These are phyloP conservation scores for Paecilomyces dactylethromorphus DNA, from an alignment of 2,329 filamentous ascomycete species.

Conservation along the genomic window DNA sequence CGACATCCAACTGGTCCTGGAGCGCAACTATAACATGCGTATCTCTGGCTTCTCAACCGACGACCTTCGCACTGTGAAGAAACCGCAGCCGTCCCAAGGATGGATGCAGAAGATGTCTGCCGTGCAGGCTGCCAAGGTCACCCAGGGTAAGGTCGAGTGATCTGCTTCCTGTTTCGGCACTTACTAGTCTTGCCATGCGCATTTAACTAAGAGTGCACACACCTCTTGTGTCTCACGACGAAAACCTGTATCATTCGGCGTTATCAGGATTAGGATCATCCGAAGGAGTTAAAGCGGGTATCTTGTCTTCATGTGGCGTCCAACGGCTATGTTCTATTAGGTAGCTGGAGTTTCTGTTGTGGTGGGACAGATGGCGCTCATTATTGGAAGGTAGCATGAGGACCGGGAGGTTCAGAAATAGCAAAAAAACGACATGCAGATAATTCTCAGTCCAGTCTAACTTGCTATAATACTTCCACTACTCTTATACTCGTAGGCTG, in stretches of 20 bases:
- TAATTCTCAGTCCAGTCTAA: neutral
- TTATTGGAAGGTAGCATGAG: neutral
- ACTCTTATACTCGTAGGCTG: neutral
- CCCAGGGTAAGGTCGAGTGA: conserved; percentile 37
- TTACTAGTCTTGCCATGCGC: conserved; percentile 1
- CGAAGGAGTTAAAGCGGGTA: neutral
- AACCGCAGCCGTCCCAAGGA: conserved; percentile 76
- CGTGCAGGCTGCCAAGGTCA: conserved; percentile 82
- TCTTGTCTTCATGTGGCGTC: neutral
- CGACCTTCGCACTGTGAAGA: conserved; percentile 87
- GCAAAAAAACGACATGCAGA: neutral
- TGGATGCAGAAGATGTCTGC: conserved; percentile 98
- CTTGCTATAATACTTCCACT: neutral
- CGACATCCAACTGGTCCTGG: conserved; percentile 74
- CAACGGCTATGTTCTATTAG: neutral
- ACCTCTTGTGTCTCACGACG: neutral
- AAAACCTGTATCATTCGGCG: neutral
- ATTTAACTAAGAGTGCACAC: neutral
- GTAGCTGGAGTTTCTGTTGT: neutral
- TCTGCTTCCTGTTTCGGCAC: neutral
- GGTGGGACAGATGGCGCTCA: neutral
- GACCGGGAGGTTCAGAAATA: neutral
- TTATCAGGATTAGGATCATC: neutral
- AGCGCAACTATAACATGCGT: conserved; percentile 81
- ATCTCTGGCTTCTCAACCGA: conserved; percentile 93